These are phyloP conservation scores for Gaertneriomyces sp. DNA, from an alignment of 192 early-diverging fungal genomes.

Conservation along the genomic window DNA sequence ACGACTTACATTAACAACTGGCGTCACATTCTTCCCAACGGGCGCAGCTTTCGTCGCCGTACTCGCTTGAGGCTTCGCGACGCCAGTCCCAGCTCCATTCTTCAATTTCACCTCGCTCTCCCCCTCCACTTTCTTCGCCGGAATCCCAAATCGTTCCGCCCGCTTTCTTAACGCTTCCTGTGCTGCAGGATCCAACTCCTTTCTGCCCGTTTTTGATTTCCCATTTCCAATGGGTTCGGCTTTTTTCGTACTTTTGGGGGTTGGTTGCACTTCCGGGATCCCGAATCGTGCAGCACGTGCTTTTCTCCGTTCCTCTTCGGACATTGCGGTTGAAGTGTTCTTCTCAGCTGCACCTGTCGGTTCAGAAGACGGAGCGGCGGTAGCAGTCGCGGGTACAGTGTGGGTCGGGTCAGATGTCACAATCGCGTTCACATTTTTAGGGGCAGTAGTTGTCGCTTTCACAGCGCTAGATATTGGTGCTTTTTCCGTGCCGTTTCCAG, in stretches of 20 bases:
- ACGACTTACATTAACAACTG: too few species aligned
- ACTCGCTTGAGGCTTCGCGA: too few species aligned
- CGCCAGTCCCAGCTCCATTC: too few species aligned
- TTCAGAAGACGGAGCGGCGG: not conserved
- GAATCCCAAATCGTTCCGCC: too few species aligned
- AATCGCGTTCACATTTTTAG: not conserved
- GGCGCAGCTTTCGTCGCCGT: too few species aligned
- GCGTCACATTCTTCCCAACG: too few species aligned
- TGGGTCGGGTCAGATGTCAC: not conserved
- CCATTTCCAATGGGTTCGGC: not conserved
- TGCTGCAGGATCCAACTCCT: not conserved
- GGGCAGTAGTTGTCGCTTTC: not conserved
- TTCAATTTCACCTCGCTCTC: too few species aligned
- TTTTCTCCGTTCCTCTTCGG: conserved; percentile 46
- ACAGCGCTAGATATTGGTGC: not conserved
- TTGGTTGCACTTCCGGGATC: conserved; percentile 20
- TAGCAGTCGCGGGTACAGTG: not conserved
- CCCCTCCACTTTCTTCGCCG: too few species aligned
- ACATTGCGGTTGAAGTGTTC: conserved; percentile 3
- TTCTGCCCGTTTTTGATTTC: not conserved
- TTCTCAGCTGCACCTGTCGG: not conserved
- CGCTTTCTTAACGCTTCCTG: too few species aligned
- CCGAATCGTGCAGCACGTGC: conserved; percentile 59
- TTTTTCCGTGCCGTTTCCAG: not conserved
- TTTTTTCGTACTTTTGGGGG: not conserved